These are phyloP conservation scores for Cystobasidiaceae sp. DNA, from an alignment of 1,284 basidiomycete species.

Conservation along the genomic window DNA sequence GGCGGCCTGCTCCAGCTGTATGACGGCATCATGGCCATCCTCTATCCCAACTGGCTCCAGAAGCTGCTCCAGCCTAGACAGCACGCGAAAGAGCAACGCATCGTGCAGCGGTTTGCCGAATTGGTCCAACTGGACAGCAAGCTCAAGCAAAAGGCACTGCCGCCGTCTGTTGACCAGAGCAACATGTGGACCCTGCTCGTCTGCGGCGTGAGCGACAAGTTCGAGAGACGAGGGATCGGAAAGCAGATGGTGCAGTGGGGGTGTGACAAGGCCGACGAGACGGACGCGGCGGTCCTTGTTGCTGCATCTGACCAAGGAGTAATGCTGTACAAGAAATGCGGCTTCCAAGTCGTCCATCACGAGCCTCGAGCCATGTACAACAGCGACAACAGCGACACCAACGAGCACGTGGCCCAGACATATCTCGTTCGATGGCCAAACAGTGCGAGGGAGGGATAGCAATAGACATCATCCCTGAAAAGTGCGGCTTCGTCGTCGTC, in stretches of 20 bases:
- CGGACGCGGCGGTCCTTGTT: conserved; percentile 1
- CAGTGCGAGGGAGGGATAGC: background rate
- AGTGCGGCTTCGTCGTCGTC: no score
- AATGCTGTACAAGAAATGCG: conserved; percentile 1
- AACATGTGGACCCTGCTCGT: conserved; percentile 9
- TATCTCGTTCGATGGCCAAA: conserved; percentile 9
- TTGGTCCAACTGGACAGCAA: background rate
- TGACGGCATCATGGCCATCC: background rate
- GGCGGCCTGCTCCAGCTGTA: background rate
- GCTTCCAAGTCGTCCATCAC: conserved; percentile 1
- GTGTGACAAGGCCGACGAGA: conserved; percentile 8
- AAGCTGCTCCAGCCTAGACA: background rate
- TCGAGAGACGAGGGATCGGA: conserved; percentile 16
- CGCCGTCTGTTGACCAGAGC: background rate
- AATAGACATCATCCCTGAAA: no score
- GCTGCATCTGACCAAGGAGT: conserved; percentile 10
- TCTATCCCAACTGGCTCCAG: conserved; percentile 19
- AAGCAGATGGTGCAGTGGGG: conserved; percentile 24
- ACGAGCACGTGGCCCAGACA: conserved; percentile 4
- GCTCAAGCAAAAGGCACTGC: background rate
- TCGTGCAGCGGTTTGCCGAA: background rate
- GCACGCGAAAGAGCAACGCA: background rate
- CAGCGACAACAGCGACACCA: no score
- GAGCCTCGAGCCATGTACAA: background rate
- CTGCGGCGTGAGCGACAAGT: conserved; percentile 10